Percentiles rank a stretch among this genome's conserved stretches.
Evolutionary conservation across 1,139 yeast genomes (phyloP).

Genomic region (Hansenula sp.): DNA sequence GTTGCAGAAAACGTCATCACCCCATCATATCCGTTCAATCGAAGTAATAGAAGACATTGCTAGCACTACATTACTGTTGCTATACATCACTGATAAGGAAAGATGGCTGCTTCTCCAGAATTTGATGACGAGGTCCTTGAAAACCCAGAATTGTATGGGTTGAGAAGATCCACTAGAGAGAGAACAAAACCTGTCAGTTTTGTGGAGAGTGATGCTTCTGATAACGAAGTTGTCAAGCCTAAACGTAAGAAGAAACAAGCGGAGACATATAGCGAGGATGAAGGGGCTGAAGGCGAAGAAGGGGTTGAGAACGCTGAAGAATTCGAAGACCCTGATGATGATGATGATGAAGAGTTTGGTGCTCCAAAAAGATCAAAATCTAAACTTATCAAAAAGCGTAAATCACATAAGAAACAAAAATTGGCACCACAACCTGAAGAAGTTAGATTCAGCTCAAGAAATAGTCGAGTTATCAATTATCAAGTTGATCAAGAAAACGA

Average conservation of each 20-base stretch:
- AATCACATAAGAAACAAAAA: constrained; percentile 17
- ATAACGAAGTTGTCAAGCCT: constrained; percentile 29
- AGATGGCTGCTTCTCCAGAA: constrained; percentile 16
- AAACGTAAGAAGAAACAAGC: constrained; percentile 20
- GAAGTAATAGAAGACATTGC: background rate
- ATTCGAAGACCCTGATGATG: constrained; percentile 23
- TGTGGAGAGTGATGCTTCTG: constrained; percentile 24
- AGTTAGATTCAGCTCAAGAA: constrained; percentile 75
- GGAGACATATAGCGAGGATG: constrained; percentile 20
- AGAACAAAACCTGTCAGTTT: constrained; percentile 31
- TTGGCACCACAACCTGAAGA: constrained; percentile 31
- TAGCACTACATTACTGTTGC: background rate
- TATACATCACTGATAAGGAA: background rate
- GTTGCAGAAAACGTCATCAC: background rate
- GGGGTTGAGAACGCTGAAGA: constrained; percentile 17
- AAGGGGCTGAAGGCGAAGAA: constrained; percentile 25
- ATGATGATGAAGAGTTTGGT: constrained; percentile 30
- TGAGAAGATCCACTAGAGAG: constrained; percentile 82
- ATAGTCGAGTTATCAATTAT: constrained; percentile 68
- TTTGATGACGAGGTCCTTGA: constrained; percentile 33
- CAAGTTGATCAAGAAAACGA: constrained; percentile 71
- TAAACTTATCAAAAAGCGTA: constrained; percentile 16
- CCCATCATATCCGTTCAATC: background rate
- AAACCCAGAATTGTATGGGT: constrained; percentile 89
- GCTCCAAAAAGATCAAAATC: constrained; percentile 22